Evolutionary conservation across 371 early-diverging fungal genomes (phyloP).

Genomic region (Rhizopus microsporus): DNA sequence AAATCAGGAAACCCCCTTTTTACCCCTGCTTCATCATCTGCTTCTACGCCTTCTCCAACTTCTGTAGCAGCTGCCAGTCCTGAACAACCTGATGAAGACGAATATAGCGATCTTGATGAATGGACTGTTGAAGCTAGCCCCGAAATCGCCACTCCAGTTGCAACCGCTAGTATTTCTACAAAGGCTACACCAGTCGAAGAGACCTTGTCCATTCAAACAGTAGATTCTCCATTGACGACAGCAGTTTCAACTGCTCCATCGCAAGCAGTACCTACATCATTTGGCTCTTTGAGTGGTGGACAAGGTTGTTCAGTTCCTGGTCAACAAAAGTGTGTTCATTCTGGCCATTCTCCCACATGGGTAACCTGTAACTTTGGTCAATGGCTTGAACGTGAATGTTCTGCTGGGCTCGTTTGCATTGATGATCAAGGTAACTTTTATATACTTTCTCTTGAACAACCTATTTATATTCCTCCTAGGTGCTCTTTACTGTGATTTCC

Average conservation of each 20-base stretch:
- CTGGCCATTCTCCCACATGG: constrained; percentile 30
- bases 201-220: background rate
- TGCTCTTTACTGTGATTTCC: constrained; percentile 9
- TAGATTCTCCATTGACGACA: background rate
- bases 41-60: background rate
- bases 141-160: background rate
- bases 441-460: too few species aligned
- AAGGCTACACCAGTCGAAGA: background rate
- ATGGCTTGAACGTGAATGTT: constrained; percentile 38
- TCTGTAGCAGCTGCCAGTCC: background rate
- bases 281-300: background rate
- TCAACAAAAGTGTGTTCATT: constrained; percentile 26
- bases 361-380: constrained; percentile 29
- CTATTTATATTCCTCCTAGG: background rate
- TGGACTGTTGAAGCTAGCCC: background rate
- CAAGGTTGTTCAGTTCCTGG: constrained; percentile 18
- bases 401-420: constrained; percentile 28
- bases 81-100: constrained; percentile 11
- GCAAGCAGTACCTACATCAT: background rate
- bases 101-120: constrained; percentile 2
- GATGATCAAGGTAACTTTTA: constrained; percentile 10
- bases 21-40: background rate
- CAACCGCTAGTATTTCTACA: constrained; percentile 4
- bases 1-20: background rate
- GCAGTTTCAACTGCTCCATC: background rate